These are phyloP conservation scores for Serpula lacrymans DNA, from an alignment of 768 basidiomycete genomes.

Conservation along the genomic window DNA sequence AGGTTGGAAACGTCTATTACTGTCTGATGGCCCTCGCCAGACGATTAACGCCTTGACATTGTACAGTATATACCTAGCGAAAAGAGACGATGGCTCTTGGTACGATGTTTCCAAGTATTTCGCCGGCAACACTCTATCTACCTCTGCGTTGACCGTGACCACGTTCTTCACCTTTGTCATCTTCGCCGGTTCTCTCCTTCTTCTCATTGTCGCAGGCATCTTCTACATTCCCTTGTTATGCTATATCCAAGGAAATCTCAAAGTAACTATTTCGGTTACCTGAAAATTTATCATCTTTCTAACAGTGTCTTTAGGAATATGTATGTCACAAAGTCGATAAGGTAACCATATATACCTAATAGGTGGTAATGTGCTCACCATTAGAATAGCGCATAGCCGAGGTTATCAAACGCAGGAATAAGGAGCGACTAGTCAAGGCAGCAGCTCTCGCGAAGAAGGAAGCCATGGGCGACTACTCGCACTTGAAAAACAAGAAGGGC, in stretches of 20 bases:
- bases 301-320: constrained; percentile 64
- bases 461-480: constrained; percentile 86
- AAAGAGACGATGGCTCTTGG: constrained; percentile 49
- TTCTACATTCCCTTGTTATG: constrained; percentile 92
- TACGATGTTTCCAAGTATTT: constrained; percentile 81
- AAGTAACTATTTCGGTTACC: constrained; percentile 44
- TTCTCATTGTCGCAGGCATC: constrained; percentile 80
- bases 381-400: constrained; percentile 76
- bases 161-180: constrained; percentile 89
- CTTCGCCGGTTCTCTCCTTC: constrained; percentile 78
- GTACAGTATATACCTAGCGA: constrained; percentile 80
- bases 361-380: constrained; percentile 8
- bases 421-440: constrained; percentile 79
- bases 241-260: constrained; percentile 95
- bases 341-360: constrained; percentile 38
- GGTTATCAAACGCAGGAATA: constrained; percentile 88
- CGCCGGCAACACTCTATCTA: constrained; percentile 65
- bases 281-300: constrained; percentile 6
- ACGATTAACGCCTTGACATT: constrained; percentile 97
- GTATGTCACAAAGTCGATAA: constrained; percentile 99
- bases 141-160: constrained; percentile 80
- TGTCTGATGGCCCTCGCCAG: constrained; percentile 97
- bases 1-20: constrained; percentile 85
- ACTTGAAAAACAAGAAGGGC: constrained; percentile 92
- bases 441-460: constrained; percentile 85